Base-by-base conservation (phyloP, 768 basidiomycete genomes). In the Suillus spraguei region DNA sequence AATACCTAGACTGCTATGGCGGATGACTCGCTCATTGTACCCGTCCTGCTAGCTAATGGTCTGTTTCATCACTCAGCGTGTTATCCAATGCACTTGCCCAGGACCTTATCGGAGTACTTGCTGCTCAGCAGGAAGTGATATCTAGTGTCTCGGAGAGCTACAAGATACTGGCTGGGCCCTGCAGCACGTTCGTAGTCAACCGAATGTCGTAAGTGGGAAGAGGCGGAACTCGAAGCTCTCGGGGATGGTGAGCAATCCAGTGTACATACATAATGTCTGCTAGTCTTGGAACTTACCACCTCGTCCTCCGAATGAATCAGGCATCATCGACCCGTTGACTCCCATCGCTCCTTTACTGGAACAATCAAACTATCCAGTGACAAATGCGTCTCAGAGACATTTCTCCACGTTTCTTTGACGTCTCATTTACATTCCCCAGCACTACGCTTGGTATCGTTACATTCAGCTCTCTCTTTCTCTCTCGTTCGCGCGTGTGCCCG, bases 361-460 rank as follows among this genome's bases (percentile, higher is more conserved):
- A 69, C 63, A 81, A 14, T 70, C 78, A 24, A 67, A 75, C 53
- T 71, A 74, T 42, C 74, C 69, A 24, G 60, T 77, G 2, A 69
- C 71, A 32, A 35, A 55, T 22, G 22, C 46, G n/a, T 65, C 77
- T 49, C 74, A 82, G 59, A 80, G 83, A 32, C 84, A 85, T 65
- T 92, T 91, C 76, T 89, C 90, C 16, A 81, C 86, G 4, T 92
- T 91, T 69, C 85, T 9, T 76, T 90, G 66, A 89, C 89, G 2
- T 82, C 84, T 0, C 88, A 90, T 72, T 77, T 90, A 42, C 89
- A 90, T 69, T 78, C 79, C 3, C 88, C 92, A 11, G 75, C 81
- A 4, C 73, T 94, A 46, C 88, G 92, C 1, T 79, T 95, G 49
- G 87, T 94, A 3, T 90, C 90, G 6, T 79, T 88, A 3, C 85